Percentiles rank a stretch among this genome's conserved stretches.
phyloP scores from a whole-genome alignment of 2,329 filamentous ascomycete genomes.

The Colletotrichum shisoi region DNA sequence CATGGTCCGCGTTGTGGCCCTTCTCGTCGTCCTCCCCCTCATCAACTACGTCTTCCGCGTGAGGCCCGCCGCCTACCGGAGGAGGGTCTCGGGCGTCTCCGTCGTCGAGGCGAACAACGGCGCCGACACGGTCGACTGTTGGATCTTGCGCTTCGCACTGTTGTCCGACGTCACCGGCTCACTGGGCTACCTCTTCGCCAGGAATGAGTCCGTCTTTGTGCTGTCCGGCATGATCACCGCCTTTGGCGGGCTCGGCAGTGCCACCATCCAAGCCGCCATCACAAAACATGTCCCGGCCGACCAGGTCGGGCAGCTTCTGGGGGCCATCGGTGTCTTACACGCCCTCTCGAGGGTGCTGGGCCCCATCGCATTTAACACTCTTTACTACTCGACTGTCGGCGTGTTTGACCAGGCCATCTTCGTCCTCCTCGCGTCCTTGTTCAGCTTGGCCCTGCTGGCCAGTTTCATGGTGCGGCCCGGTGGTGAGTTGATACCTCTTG shows the following conservation, averaged over 20 bases:
- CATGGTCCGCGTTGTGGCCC: constrained; percentile 74
- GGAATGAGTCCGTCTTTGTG: constrained; percentile 70
- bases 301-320: constrained; percentile 84
- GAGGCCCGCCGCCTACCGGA: constrained; percentile 56
- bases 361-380: constrained; percentile 82
- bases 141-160: constrained; percentile 76
- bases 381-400: constrained; percentile 83
- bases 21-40: constrained; percentile 77
- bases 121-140: constrained; percentile 79
- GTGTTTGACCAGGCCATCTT: constrained; percentile 84
- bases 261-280: constrained; percentile 81
- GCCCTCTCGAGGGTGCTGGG: constrained; percentile 79
- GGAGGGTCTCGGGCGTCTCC: constrained; percentile 50
- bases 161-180: constrained; percentile 79
- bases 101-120: constrained; percentile 66
- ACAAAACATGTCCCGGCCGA: constrained; percentile 91
- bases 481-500: constrained; percentile 63
- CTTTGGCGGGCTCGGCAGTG: constrained; percentile 83
- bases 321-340: constrained; percentile 85
- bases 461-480: constrained; percentile 77
- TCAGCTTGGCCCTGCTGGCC: constrained; percentile 69
- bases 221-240: constrained; percentile 75
- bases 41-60: constrained; percentile 78
- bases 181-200: constrained; percentile 74
- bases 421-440: constrained; percentile 73